These are phyloP conservation scores for Termitomyces sp. DNA, from an alignment of 768 basidiomycete species.

Conservation along the genomic window DNA sequence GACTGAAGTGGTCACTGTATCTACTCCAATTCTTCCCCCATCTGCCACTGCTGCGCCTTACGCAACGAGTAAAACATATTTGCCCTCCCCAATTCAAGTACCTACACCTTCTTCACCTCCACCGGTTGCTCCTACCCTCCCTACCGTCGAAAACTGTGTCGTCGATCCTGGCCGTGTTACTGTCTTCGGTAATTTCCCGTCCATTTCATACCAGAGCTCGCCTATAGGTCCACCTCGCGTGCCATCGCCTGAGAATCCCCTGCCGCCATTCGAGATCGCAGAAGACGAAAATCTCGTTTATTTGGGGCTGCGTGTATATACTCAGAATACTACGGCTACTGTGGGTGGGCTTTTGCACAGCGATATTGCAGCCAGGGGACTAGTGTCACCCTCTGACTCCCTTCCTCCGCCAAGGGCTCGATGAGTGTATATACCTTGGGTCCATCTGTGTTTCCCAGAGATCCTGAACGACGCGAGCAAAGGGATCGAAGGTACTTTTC, in stretches of 20 bases:
- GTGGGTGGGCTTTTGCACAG: conserved; percentile 23
- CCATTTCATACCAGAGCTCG: neutral
- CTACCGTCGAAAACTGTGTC: conserved; percentile 8
- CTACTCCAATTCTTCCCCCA: neutral
- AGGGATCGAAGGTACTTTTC: neutral
- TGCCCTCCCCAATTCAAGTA: neutral
- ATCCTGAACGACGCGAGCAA: neutral
- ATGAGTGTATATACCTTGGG: neutral
- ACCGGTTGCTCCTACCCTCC: neutral
- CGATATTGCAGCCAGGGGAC: conserved; percentile 1
- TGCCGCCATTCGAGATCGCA: conserved; percentile 14
- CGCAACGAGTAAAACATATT: neutral
- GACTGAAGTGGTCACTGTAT: neutral
- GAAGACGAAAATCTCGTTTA: conserved; percentile 36
- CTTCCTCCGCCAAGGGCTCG: neutral
- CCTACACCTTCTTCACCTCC: neutral
- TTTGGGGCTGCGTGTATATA: conserved; percentile 38
- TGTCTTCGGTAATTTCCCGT: neutral
- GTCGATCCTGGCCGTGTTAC: conserved; percentile 12
- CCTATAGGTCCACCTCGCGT: conserved; percentile 3
- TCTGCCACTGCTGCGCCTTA: neutral
- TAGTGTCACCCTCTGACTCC: neutral
- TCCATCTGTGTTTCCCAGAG: neutral
- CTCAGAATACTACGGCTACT: conserved; percentile 36
- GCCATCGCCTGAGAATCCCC: neutral